A percentile compares a stretch with the other conserved stretches of the same genome.
Evolutionary conservation across 2,329 filamentous ascomycete genomes (phyloP).

Genomic region (Ophiostoma australiae): DNA sequence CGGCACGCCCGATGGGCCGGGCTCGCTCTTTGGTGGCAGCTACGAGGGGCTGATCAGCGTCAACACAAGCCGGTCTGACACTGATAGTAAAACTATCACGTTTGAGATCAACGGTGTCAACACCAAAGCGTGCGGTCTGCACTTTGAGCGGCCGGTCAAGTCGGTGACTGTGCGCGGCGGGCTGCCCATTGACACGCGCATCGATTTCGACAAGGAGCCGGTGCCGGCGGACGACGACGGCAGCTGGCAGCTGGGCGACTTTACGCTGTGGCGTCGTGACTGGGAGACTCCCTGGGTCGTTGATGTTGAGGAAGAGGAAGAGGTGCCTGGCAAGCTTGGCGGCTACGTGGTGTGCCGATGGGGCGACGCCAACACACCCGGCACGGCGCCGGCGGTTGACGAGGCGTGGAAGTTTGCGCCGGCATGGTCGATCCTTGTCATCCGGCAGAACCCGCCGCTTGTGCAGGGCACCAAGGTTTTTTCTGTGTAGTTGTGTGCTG

Average conservation of each 20-base stretch:
- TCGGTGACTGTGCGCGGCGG: conserved; percentile 57
- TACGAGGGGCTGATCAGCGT: conserved; percentile 61
- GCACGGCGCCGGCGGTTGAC: conserved; percentile 74
- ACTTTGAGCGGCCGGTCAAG: conserved; percentile 63
- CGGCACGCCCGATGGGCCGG: conserved; percentile 52
- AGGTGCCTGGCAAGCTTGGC: conserved; percentile 39
- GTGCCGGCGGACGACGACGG: conserved; percentile 58
- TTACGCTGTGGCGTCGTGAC: conserved; percentile 76
- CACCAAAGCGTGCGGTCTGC: conserved; percentile 71
- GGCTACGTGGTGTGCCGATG: conserved; percentile 74
- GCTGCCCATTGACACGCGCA: conserved; percentile 58
- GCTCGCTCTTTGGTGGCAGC: conserved; percentile 54
- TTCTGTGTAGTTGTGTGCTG: conserved; percentile 39
- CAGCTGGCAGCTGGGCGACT: conserved; percentile 46
- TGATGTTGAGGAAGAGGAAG: conserved; percentile 59
- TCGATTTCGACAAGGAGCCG: conserved; percentile 51
- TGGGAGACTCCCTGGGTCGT: conserved; percentile 75
- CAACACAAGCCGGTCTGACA: conserved; percentile 45
- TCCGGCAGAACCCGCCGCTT: conserved; percentile 69
- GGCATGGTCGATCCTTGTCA: conserved; percentile 67
- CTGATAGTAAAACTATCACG: conserved; percentile 33
- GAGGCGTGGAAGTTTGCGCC: conserved; percentile 74
- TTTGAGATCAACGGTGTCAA: conserved; percentile 67
- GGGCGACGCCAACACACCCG: conserved; percentile 73
- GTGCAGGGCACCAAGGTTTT: conserved; percentile 75